phyloP scores from a whole-genome alignment of 2,329 filamentous ascomycete genomes.

The Byssochlamys sp. region DNA sequence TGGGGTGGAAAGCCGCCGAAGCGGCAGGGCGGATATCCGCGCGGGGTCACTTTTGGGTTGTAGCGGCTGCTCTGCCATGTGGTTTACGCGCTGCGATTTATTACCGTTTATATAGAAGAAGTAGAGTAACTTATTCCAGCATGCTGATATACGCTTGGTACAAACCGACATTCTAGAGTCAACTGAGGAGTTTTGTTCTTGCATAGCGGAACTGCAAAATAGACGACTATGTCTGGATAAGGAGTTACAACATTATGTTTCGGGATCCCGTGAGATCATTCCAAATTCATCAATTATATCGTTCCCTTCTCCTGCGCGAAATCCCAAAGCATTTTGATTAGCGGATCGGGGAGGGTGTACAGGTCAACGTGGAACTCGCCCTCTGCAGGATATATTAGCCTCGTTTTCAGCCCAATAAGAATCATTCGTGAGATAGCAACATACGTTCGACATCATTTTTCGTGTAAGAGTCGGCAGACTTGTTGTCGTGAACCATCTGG shows the following conservation, averaged over 20 bases:
- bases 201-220: background rate
- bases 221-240: background rate
- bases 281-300: constrained; percentile 15
- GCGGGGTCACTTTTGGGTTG: background rate
- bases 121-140: background rate
- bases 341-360: constrained; percentile 82
- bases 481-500: constrained; percentile 96
- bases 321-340: constrained; percentile 94
- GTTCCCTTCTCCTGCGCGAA: constrained; percentile 50
- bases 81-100: background rate
- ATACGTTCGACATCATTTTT: constrained; percentile 93
- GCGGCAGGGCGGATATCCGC: background rate
- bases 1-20: background rate
- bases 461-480: constrained; percentile 85
- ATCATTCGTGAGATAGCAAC: constrained; percentile 33
- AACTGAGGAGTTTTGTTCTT: background rate
- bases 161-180: background rate
- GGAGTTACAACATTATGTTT: background rate
- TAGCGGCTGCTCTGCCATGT: background rate
- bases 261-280: background rate
- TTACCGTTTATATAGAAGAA: no score
- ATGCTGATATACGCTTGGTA: background rate
- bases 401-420: background rate
- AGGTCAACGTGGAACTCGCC: constrained; percentile 97
- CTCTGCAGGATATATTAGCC: constrained; percentile 41